Evolutionary conservation across 768 basidiomycete genomes (phyloP), one percentile per base, ranked within the genome.

Genomic region (Mycena metata): DNA sequence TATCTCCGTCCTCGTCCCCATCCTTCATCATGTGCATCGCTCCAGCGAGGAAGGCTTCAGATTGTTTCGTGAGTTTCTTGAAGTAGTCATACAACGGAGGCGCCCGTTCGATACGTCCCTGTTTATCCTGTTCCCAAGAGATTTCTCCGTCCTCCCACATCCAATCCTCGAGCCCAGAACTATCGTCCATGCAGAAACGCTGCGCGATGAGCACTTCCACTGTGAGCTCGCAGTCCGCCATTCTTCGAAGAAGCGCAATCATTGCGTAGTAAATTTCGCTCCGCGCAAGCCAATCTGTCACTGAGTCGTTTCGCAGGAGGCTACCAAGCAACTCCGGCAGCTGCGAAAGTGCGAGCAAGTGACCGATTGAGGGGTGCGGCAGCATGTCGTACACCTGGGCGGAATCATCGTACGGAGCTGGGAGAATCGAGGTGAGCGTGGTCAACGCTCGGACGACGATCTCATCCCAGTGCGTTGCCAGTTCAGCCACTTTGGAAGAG

Each of bases 221-320:
- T 1, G 84, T 86, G 21, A 86, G 79, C 71, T 88, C 86, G 61
- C 83, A 86, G 67, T 87, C 87, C 5, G 82, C 83, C 79, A 89
- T 80, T 17, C 83, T 78, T 35, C 82, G 80, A 47, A 88, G 74
- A 15, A 88, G 76, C 17, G 75, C 77, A 12, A 88, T 75, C 83
- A 86, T 84, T 5, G 84, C 82, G 55, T 86, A 77, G 72, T 88
- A 88, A 17, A 82, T 78, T 26, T 83, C 79, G 60, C 78, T 81
- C 19, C 87, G 82, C 0, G 80, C 72, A 33, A 80, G 82, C 87
- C 88, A 88, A 69, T 88, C 87, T 3, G 79, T 83, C 7, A 88
- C 82, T 0, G 85, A 85, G 74, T 88, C 88, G 72, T 89, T 89
- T 16, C 87, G 79, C n/a, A 88, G 78, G 11, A 88, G 79, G 33